Evolutionary conservation across 2,329 filamentous ascomycete species (phyloP), one percentile per base, ranked within the genome.

Genomic region (Corynespora cassiicola): DNA sequence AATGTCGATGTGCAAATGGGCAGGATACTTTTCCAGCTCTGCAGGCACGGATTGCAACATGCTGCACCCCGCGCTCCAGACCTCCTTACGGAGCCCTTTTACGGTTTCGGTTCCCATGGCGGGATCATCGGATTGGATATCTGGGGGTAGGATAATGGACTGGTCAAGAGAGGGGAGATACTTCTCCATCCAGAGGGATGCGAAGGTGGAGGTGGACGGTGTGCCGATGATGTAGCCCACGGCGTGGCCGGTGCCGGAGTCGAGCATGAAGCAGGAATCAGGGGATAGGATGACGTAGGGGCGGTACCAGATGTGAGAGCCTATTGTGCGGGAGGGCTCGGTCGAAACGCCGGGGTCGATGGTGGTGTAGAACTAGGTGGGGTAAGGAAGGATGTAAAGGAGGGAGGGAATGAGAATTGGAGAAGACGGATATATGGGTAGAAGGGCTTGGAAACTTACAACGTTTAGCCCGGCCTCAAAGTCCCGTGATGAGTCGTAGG

Each of bases 211-310:
- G 0, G 65, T 70, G 31, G 57, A 43, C 4, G 56, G 35, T 0
- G 65, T 56, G 8, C 66, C 67, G 29, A 70, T 61, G 17, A 67
- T 65, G 41, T 70, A 71, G n/a, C 67, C 66, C 5, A 70, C 61
- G 0, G 58, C 61, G 12, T 49, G 45, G 1, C 63, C 65, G 11
- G 42, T 32, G 19, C 60, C 62, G 35, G 60, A 52, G 31, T 69
- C 67, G 11, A 71, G 53, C 1, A 70, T 59, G 39, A 67, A 63
- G 39, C 65, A 68, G 14, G 61, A 63, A 11, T 39, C 25, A 2
- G 62, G 61, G 1, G 52, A 48, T 4, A 67, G 50, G 33, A 37
- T 24, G 30, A 65, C 40, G 43, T 69, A 71, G 7, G 61, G 45
- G 21, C 49, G 56, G 47, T 63, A 68, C 59, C 59, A 66, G 8